Evolutionary conservation across 805 yeast species (phyloP).

Genomic region (Kodamaea nitidulidarum): DNA sequence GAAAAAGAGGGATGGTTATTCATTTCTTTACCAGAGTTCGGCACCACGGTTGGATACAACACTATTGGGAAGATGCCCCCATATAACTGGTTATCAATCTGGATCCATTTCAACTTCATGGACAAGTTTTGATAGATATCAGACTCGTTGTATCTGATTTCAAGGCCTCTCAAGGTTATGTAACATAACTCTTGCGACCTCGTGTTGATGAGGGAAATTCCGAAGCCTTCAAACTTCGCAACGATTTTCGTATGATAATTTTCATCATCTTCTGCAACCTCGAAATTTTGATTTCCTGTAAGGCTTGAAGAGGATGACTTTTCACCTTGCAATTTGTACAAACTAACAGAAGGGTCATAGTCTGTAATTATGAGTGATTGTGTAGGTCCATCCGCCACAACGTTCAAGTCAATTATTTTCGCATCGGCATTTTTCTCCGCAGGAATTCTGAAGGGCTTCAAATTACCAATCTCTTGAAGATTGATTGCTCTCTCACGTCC

Average conservation of each 20-base stretch:
- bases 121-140: slow-evolving; percentile 78
- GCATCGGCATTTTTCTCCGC: slow-evolving; percentile 36
- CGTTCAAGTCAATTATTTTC: slow-evolving; percentile 76
- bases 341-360: slow-evolving; percentile 72
- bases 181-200: slow-evolving; percentile 76
- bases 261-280: slow-evolving; percentile 50
- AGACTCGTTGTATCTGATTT: slow-evolving; percentile 75
- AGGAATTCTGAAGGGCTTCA: slow-evolving; percentile 80
- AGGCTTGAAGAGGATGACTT: slow-evolving; percentile 25
- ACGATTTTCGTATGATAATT: slow-evolving; percentile 50
- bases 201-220: slow-evolving; percentile 75
- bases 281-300: slow-evolving; percentile 41
- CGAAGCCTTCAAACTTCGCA: slow-evolving; percentile 77
- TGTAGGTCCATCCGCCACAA: slow-evolving; percentile 93
- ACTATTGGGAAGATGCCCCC: slow-evolving; percentile 88
- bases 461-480: slow-evolving; percentile 87
- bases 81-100: slow-evolving; percentile 85
- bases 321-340: slow-evolving; percentile 53
- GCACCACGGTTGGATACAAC: slow-evolving; percentile 84
- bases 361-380: slow-evolving; percentile 82
- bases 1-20: slow-evolving; percentile 88
- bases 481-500: slow-evolving; percentile 76
- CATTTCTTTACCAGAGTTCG: slow-evolving; percentile 78
- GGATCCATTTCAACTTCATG: slow-evolving; percentile 88
- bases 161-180: slow-evolving; percentile 76